A percentile compares a stretch with the other conserved stretches of the same genome.
Evolutionary conservation across 2,329 filamentous ascomycete species (phyloP).

Genomic region (Penicillium hordei): DNA sequence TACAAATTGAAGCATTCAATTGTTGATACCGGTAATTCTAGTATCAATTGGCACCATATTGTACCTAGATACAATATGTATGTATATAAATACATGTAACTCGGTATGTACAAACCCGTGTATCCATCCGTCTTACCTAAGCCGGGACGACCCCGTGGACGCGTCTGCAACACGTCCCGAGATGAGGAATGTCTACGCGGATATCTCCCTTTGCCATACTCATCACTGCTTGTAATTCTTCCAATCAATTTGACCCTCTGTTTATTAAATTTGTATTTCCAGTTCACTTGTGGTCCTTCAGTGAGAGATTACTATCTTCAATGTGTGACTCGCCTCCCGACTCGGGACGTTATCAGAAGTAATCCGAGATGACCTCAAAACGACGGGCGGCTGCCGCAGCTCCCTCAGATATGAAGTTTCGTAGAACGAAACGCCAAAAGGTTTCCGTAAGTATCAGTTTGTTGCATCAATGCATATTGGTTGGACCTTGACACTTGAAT

Average conservation of each 20-base stretch:
- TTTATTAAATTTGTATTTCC: neutral
- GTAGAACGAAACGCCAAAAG: conserved; percentile 58
- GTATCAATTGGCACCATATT: no score
- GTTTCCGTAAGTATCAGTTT: conserved; percentile 53
- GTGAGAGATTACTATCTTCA: neutral
- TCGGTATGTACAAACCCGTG: no score
- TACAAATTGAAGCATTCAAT: no score
- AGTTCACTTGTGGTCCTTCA: neutral
- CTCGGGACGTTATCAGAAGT: neutral
- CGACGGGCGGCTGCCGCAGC: conserved; percentile 54
- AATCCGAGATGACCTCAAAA: conserved; percentile 47
- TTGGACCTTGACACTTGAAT: neutral
- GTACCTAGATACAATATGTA: no score
- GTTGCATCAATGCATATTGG: neutral
- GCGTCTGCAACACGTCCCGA: conserved; percentile 2
- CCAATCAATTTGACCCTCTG: neutral
- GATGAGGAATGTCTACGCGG: neutral
- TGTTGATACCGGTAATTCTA: neutral
- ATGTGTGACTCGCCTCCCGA: neutral
- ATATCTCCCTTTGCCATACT: neutral
- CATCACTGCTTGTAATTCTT: conserved; percentile 4
- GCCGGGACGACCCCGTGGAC: conserved; percentile 1
- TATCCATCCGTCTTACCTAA: conserved; percentile 4
- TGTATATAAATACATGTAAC: no score
- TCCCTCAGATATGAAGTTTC: conserved; percentile 53